Percentiles rank a stretch among this genome's conserved stretches.
These are phyloP conservation scores for Paramecium bursaria DNA, from an alignment of 73 alveolate genomes.

Conservation along the genomic window DNA sequence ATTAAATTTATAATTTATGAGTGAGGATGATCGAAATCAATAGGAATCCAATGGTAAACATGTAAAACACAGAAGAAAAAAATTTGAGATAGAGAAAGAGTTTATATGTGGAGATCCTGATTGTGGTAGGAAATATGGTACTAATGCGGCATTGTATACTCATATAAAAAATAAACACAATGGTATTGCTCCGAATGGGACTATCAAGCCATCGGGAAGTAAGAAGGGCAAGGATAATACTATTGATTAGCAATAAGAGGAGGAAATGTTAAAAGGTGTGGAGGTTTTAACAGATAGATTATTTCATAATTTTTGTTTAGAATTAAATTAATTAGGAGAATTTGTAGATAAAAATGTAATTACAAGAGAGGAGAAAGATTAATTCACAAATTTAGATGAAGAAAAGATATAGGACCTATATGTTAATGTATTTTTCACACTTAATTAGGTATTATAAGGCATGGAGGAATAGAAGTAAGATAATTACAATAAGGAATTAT, in stretches of 20 bases:
- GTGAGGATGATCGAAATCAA: too few species aligned
- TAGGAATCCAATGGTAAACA: too few species aligned
- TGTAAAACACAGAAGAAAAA: conserved; percentile 68
- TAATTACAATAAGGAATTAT: background rate
- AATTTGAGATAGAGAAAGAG: conserved; percentile 64
- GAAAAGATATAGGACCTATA: conserved; percentile 24
- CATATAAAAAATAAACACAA: conserved; percentile 70
- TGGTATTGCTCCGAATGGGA: conserved; percentile 64
- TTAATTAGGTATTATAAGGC: background rate
- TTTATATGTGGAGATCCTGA: conserved; percentile 70
- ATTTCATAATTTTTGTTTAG: conserved; percentile 23
- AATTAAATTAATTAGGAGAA: conserved; percentile 24
- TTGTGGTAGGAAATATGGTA: conserved; percentile 71
- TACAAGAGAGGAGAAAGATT: conserved; percentile 6
- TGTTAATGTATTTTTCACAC: background rate
- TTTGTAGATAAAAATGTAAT: conserved; percentile 17
- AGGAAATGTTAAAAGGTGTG: conserved; percentile 14
- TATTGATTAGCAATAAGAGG: background rate
- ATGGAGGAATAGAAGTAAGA: background rate
- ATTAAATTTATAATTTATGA: too few species aligned
- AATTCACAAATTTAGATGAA: conserved; percentile 22
- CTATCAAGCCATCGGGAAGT: conserved; percentile 32
- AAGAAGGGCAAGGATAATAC: conserved; percentile 31
- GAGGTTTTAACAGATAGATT: conserved; percentile 6
- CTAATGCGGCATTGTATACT: conserved; percentile 71